Conservation (phyloP, 352 stramenopile species). For the Phytophthora sansomeana region DNA sequence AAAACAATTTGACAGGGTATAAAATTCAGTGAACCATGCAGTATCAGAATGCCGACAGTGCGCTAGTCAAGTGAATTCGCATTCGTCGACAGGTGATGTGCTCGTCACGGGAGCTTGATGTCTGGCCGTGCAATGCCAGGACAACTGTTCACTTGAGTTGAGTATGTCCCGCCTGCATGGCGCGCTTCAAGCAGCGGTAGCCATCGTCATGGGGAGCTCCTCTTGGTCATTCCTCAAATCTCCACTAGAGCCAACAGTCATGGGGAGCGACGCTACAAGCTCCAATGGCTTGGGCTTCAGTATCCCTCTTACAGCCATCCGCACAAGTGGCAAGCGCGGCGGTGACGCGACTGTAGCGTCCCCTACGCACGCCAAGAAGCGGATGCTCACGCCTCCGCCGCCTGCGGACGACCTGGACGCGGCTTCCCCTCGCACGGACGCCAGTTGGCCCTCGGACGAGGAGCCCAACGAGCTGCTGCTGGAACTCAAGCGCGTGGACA, state of each 20-base stretch:
- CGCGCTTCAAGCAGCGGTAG: conserved; percentile 15
- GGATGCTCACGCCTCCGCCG: conserved; percentile 44
- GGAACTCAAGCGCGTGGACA: conserved; percentile 18
- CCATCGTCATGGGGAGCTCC: too few relatives aligned
- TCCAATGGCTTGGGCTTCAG: conserved; percentile 34
- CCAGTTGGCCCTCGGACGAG: conserved; percentile 53
- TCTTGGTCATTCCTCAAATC: conserved; percentile 31
- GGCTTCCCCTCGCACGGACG: conserved; percentile 46
- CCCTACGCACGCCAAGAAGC: conserved; percentile 54
- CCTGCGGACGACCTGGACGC: conserved; percentile 38
- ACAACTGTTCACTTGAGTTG: neutral
- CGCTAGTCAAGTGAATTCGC: conserved; percentile 9
- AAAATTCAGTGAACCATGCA: neutral
- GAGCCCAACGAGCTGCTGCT: conserved; percentile 37
- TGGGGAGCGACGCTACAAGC: conserved; percentile 10
- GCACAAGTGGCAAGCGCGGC: conserved; percentile 17
- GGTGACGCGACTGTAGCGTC: conserved; percentile 15
- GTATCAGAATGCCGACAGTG: neutral
- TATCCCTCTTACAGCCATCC: conserved; percentile 35
- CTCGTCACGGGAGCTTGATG: conserved; percentile 18
- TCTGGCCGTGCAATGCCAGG: conserved; percentile 16
- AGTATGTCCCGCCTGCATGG: conserved; percentile 2
- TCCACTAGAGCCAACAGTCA: conserved; percentile 6
- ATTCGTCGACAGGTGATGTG: conserved; percentile 34
- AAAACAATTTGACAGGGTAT: neutral